Evolutionary conservation across 495 filamentous ascomycete species (phyloP), one percentile per base, ranked within the genome.

Genomic region (Pseudomonodictys pantanalensis): DNA sequence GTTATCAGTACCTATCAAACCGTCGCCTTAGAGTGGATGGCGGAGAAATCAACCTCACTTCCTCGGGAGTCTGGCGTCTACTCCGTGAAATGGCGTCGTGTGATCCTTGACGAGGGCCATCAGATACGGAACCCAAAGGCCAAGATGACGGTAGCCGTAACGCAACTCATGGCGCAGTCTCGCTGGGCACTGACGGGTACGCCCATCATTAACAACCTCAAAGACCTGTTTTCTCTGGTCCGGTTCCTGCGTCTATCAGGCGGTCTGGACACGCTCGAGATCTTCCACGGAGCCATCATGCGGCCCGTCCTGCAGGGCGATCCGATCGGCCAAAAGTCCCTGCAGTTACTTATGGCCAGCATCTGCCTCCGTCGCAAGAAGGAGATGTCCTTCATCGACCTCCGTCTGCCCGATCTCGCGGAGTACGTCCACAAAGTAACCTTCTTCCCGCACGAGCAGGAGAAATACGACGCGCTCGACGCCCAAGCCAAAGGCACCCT

Each of bases 311-410:
- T 76, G 10, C 56, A 70, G 25, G 86, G 84, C 4, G 77, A 85
- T 17, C 72, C 75, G 10, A 75, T 79, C 33, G 84, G 86, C 20
- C 84, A 81, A 39, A 69, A 78, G 17, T 72, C 95, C 17, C 77
- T 95, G 12, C 88, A 92, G 66, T 79, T 83, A 1, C 76, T 96
- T 42, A 93, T 95, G 83, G 77, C 76, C 6, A 88, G 87, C n/a
- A 80, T 95, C 25, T 95, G 89, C 65, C 77, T 97, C 22, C 81
- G 92, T 33, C 83, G 92, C 24, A 84, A 85, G 62, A 97, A 97
- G 72, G 86, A 91, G 52, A 96, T 96, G 91, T 79, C 79, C 9
- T 96, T 96, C 59, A 79, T 97, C 42, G 89, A 97, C 62, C 74
- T 96, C 11, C 85, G 85, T 47, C 79, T 96, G 0, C 91, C 92